A percentile compares a stretch with the other conserved stretches of the same genome.
Conservation (phyloP, 2,329 filamentous ascomycete genomes). For the Colletotrichum acutatum region DNA sequence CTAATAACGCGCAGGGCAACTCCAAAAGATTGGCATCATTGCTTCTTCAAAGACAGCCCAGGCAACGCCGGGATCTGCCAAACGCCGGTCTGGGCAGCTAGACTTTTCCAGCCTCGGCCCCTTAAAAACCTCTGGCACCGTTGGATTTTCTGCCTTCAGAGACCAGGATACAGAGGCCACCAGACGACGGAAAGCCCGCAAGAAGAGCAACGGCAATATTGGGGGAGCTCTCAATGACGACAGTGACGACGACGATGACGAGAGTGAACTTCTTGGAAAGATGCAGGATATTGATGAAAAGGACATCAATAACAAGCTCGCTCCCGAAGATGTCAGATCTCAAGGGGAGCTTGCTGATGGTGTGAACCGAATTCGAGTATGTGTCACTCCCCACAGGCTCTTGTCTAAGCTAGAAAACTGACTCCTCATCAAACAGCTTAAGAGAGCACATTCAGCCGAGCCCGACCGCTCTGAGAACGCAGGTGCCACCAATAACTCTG, state of each 20-base stretch:
- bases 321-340: slow-evolving; percentile 77
- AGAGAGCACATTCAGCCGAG: slow-evolving; percentile 82
- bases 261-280: slow-evolving; percentile 69
- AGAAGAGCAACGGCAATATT: slow-evolving; percentile 71
- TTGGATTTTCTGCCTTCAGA: slow-evolving; percentile 90
- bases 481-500: not conserved
- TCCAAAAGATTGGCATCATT: slow-evolving; percentile 95
- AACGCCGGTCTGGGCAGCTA: slow-evolving; percentile 83
- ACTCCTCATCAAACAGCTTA: slow-evolving; percentile 65
- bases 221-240: slow-evolving; percentile 71
- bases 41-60: slow-evolving; percentile 73
- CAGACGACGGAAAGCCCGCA: slow-evolving; percentile 68
- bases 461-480: slow-evolving; percentile 58
- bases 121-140: slow-evolving; percentile 85
- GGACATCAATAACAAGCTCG: slow-evolving; percentile 68
- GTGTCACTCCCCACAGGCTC: slow-evolving; percentile 39
- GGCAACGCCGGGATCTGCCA: slow-evolving; percentile 69
- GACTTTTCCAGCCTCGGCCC: slow-evolving; percentile 89
- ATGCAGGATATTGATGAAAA: slow-evolving; percentile 74
- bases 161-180: slow-evolving; percentile 70
- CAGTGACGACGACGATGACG: slow-evolving; percentile 79
- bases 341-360: slow-evolving; percentile 83
- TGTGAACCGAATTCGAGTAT: slow-evolving; percentile 83
- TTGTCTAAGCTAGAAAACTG: not conserved
- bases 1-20: slow-evolving; percentile 72